Conservation (phyloP, 1,284 basidiomycete species). For the Austroboletus niveus region DNA sequence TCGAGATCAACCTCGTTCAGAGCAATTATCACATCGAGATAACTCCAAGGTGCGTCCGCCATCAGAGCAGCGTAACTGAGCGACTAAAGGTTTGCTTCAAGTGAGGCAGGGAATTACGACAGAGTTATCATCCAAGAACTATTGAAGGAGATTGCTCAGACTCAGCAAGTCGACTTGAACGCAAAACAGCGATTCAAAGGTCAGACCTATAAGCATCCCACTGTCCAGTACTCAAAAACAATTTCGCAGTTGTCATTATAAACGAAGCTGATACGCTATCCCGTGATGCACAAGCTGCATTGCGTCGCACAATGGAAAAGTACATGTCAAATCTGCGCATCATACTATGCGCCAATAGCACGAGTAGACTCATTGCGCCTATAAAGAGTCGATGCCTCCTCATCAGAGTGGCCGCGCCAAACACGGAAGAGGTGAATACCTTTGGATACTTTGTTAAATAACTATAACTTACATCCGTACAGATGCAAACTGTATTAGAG, state of each 20-base stretch:
- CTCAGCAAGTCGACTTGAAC: constrained; percentile 94
- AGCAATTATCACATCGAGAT: constrained; percentile 98
- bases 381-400: constrained; percentile 95
- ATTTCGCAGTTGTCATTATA: constrained; percentile 85
- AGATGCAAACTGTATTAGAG: constrained; percentile 83
- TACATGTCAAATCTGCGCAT: constrained; percentile 98
- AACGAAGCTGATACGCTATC: constrained; percentile 96
- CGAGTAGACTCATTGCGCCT: constrained; percentile 94
- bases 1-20: constrained; percentile 97
- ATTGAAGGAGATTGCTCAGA: constrained; percentile 98
- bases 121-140: constrained; percentile 96
- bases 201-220: constrained; percentile 29
- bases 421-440: constrained; percentile 62
- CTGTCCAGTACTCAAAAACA: constrained; percentile 3
- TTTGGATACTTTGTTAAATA: background rate
- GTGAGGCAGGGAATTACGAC: constrained; percentile 96
- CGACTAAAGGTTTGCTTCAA: constrained; percentile 32
- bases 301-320: constrained; percentile 98
- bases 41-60: constrained; percentile 79
- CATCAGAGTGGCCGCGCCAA: constrained; percentile 90
- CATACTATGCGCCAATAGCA: constrained; percentile 97
- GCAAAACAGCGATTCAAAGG: constrained; percentile 98
- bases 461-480: background rate
- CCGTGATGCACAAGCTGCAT: constrained; percentile 94
- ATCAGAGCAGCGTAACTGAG: background rate